Evolutionary conservation across 2,329 filamentous ascomycete species (phyloP).

Genomic region (Ilyonectria destructans): DNA sequence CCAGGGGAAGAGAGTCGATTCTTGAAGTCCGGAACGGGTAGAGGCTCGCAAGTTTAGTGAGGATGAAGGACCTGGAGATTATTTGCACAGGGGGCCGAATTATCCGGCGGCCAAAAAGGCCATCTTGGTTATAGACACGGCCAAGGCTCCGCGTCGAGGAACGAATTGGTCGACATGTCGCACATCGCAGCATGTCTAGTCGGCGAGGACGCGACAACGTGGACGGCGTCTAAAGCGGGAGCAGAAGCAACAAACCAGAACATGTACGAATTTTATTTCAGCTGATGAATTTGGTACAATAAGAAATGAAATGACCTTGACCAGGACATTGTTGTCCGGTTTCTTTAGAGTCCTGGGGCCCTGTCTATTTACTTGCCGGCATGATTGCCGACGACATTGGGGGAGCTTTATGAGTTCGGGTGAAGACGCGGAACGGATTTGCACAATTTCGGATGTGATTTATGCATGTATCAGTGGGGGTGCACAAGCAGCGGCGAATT

Average conservation of each 20-base stretch:
- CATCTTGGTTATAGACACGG: conserved; percentile 18
- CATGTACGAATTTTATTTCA: conserved; percentile 17
- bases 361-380: conserved; percentile 25
- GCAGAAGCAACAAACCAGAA: conserved; percentile 10
- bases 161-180: conserved; percentile 32
- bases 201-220: conserved; percentile 21
- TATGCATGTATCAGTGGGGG: conserved; percentile 6
- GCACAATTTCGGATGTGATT: not conserved
- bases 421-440: conserved; percentile 1
- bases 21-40: conserved; percentile 13
- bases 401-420: conserved; percentile 4
- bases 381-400: conserved; percentile 25
- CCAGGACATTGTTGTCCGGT: conserved; percentile 27
- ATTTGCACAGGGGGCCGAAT: conserved; percentile 4
- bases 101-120: not conserved
- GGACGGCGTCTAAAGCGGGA: conserved; percentile 4
- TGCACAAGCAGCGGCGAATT: not conserved
- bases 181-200: conserved; percentile 33
- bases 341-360: conserved; percentile 18
- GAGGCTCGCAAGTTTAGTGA: conserved; percentile 26
- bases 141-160: conserved; percentile 24
- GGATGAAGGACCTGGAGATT: conserved; percentile 19
- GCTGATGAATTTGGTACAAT: conserved; percentile 10
- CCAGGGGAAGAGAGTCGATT: conserved; percentile 31
- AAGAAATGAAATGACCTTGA: conserved; percentile 11